A percentile compares a stretch with the other conserved stretches of the same genome.
These are phyloP conservation scores for Clavispora vitiphila DNA, from an alignment of 805 yeast species.

Conservation along the genomic window DNA sequence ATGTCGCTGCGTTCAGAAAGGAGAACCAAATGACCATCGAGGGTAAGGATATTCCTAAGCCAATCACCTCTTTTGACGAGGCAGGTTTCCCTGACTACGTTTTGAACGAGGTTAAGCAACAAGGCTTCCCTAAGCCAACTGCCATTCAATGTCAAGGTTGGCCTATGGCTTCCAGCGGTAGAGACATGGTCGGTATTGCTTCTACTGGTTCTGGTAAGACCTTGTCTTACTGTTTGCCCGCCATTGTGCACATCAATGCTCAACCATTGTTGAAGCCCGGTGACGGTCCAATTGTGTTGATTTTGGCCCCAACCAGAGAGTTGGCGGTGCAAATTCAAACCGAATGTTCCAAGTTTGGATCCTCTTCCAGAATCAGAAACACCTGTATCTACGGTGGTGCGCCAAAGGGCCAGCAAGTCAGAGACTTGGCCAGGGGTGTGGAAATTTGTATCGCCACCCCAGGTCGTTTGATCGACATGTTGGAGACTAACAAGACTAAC, in stretches of 20 bases:
- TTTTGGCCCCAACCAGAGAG: slow-evolving; percentile 98
- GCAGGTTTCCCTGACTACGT: slow-evolving; percentile 98
- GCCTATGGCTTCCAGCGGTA: slow-evolving; percentile 99
- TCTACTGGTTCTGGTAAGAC: slow-evolving; percentile 99
- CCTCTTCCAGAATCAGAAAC: slow-evolving; percentile 88
- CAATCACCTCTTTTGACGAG: slow-evolving; percentile 88
- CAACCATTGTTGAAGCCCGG: slow-evolving; percentile 91
- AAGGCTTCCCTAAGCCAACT: slow-evolving; percentile 93
- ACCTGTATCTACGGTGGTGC: slow-evolving; percentile 99
- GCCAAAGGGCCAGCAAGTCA: slow-evolving; percentile 95
- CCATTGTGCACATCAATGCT: slow-evolving; percentile 96
- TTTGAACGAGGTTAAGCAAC: slow-evolving; percentile 77
- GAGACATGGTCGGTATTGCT: slow-evolving; percentile 98
- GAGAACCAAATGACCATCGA: slow-evolving; percentile 79
- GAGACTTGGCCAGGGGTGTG: slow-evolving; percentile 92
- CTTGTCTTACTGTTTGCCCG: slow-evolving; percentile 92
- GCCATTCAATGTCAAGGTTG: slow-evolving; percentile 99
- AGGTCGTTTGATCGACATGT: slow-evolving; percentile 97
- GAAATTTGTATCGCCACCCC: slow-evolving; percentile 98
- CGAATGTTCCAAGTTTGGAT: slow-evolving; percentile 94
- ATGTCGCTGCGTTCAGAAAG: slow-evolving; percentile 70
- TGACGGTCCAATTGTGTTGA: slow-evolving; percentile 95
- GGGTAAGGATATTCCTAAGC: slow-evolving; percentile 89
- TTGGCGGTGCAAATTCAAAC: slow-evolving; percentile 95
- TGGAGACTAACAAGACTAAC: slow-evolving; percentile 92